Base-by-base conservation (phyloP, 495 filamentous ascomycete species). In the Aspergillus bridgeri region DNA sequence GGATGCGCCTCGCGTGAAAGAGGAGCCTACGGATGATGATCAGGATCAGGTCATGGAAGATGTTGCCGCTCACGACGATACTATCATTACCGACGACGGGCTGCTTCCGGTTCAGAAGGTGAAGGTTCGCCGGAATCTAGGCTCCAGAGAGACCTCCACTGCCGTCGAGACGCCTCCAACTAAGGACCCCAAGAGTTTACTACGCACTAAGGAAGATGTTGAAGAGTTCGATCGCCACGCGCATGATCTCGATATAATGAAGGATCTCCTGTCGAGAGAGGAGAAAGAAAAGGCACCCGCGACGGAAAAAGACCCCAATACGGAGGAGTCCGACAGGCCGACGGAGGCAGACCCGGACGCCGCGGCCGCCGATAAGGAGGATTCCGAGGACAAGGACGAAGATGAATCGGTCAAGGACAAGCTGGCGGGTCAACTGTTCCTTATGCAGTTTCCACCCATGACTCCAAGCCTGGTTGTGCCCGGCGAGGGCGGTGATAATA, bases 371-470 rank as follows among this genome's bases (percentile, higher is more conserved):
- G 38, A 51, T 18, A 9, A 58, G 61, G 44, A 61, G 20, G 58
- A 62, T 42, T 53, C 65, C 11, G 48, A 54, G 49, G 49, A 62
- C 53, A 63, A 64, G 6, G 62, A 66, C 19, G 66, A 72, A 45
- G 69, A 73, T 54, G 65, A 72, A 42, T 20, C 47, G 5, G 44
- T 52, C 51, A 62, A 71, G 50, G 65, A 73, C 54, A 68, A 72
- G 33, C 62, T 75, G 18, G 53, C 69, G 6, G 76, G 78, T 21
- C 70, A 75, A 42, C 66, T 81, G 23, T 83, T 80, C 66, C 66
- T 83, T 19, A 77, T 84, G 65, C 81, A 84, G 60, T 79, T 84
- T 63, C 81, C 81, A 8, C 81, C 81, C 3, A 72, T 82, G 61
- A 75, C 81, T 0, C 81, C 81, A 50, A 77, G 74, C 54, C 74